Evolutionary conservation across 345 rosid genomes (phyloP).

Genomic region (Reutealis trisperma): DNA sequence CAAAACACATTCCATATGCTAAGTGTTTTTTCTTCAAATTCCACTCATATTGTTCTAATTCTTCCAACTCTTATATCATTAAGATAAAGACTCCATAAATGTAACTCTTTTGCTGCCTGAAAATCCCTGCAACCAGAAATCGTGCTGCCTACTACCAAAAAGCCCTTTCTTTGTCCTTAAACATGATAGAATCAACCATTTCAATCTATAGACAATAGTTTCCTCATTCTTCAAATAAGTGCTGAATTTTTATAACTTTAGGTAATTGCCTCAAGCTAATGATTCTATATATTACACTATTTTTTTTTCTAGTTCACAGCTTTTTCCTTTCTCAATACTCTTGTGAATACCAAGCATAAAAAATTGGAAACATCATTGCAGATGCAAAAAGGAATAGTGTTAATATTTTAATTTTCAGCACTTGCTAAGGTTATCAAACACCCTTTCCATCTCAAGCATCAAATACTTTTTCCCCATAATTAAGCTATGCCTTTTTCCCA

Average conservation of each 20-base stretch:
- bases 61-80: background rate
- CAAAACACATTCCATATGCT: too few relatives aligned
- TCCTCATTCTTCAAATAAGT: background rate
- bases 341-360: background rate
- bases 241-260: background rate
- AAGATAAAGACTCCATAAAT: background rate
- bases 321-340: too few relatives aligned
- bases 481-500: background rate
- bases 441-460: background rate
- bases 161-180: background rate
- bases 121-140: background rate
- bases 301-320: too few relatives aligned
- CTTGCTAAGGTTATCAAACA: background rate
- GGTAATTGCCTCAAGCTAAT: background rate
- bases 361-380: background rate
- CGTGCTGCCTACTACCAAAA: too few relatives aligned
- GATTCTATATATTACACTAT: background rate
- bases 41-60: background rate
- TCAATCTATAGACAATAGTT: too few relatives aligned
- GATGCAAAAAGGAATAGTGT: background rate
- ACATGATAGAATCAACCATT: too few relatives aligned
- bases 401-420: background rate
- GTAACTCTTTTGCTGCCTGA: too few relatives aligned
- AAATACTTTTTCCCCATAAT: background rate
- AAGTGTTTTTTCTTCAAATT: background rate